A percentile compares a stretch with the other conserved stretches of the same genome.
Evolutionary conservation across 2,329 filamentous ascomycete species (phyloP).

Genomic region (Beauveria bassiana): DNA sequence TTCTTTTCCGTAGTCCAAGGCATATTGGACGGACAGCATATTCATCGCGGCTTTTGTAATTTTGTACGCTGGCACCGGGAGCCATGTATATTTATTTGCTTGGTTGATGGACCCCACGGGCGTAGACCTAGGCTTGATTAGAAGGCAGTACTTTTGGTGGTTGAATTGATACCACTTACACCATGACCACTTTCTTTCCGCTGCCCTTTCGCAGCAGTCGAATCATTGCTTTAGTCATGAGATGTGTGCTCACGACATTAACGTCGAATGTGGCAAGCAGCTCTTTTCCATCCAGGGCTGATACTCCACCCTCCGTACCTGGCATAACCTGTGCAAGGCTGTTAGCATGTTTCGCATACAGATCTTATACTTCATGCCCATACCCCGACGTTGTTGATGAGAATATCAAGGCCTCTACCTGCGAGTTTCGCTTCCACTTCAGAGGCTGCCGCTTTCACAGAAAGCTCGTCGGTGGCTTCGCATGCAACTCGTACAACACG

Average conservation of each 20-base stretch:
- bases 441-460: not conserved
- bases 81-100: not conserved
- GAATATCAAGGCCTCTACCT: not conserved
- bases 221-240: not conserved
- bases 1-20: conserved; percentile 25
- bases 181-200: not conserved
- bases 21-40: conserved; percentile 35
- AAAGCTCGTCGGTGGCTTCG: not conserved
- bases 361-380: not conserved
- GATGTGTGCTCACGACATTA: not conserved
- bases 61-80: conserved; percentile 30
- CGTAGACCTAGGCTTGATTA: not conserved
- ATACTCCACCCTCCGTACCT: not conserved
- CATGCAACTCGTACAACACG: not conserved
- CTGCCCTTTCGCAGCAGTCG: not conserved
- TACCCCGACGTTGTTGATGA: not conserved
- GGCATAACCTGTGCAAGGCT: not conserved
- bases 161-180: not conserved
- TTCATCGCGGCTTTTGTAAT: conserved; percentile 40
- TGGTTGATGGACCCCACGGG: not conserved
- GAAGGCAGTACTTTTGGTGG: not conserved
- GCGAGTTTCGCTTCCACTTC: not conserved
- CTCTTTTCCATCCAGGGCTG: not conserved
- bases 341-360: not conserved
- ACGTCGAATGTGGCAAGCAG: not conserved